Evolutionary conservation across 108 stramenopile species (phyloP).

Genomic region (Nannochloropsis oceanica): DNA sequence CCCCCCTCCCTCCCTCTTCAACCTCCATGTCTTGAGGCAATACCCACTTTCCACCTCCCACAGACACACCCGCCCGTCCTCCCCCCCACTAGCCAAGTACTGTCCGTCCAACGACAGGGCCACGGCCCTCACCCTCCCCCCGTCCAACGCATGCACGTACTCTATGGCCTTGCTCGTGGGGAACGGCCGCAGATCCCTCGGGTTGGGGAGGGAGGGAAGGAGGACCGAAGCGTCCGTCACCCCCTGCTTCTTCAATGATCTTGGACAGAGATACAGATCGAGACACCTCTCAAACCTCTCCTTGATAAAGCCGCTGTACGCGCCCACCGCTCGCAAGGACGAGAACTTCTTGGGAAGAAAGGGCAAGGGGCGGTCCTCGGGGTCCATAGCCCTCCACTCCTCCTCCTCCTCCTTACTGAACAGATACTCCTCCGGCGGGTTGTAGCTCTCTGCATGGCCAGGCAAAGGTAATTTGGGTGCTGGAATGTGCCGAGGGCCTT

Average conservation of each 20-base stretch:
- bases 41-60: slow-evolving; percentile 88
- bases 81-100: slow-evolving; percentile 76
- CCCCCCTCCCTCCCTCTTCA: slow-evolving; percentile 36
- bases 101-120: slow-evolving; percentile 80
- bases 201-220: slow-evolving; percentile 80
- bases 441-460: slow-evolving; percentile 86
- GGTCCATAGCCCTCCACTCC: slow-evolving; percentile 71
- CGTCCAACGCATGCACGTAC: slow-evolving; percentile 47
- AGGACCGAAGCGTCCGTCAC: slow-evolving; percentile 91
- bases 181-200: slow-evolving; percentile 84
- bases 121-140: slow-evolving; percentile 54
- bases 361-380: slow-evolving; percentile 72
- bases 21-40: not conserved
- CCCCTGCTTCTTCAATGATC: slow-evolving; percentile 73
- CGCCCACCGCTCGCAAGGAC: slow-evolving; percentile 67
- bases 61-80: slow-evolving; percentile 68
- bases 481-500: slow-evolving; percentile 83
- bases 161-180: slow-evolving; percentile 67
- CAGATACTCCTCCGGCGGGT: slow-evolving; percentile 91
- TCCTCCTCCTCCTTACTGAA: slow-evolving; percentile 77
- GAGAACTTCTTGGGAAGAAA: slow-evolving; percentile 71
- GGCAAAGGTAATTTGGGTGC: slow-evolving; percentile 93
- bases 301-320: slow-evolving; percentile 72
- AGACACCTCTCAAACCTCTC: slow-evolving; percentile 96
- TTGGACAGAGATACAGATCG: slow-evolving; percentile 94